Percentiles rank a stretch among this genome's conserved stretches.
phyloP scores from a whole-genome alignment of 83 land plant species.

The Thuja plicata region DNA sequence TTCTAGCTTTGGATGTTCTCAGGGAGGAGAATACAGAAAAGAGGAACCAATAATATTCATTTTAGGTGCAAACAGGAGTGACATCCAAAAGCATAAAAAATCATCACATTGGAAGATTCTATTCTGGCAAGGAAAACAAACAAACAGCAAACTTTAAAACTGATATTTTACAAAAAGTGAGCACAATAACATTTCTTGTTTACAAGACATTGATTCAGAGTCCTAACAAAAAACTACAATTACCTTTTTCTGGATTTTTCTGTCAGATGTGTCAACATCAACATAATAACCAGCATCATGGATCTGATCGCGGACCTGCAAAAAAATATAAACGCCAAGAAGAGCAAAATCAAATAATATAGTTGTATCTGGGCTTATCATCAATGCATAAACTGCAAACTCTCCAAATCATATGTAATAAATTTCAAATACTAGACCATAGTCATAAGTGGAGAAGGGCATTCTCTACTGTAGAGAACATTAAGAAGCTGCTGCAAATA shows the following conservation, averaged over 20 bases:
- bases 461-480: background rate
- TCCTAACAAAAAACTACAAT: background rate
- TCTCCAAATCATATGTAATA: background rate
- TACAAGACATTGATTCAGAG: background rate
- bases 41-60: background rate
- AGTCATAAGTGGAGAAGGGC: background rate
- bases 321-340: background rate
- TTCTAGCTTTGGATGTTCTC: background rate
- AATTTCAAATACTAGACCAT: background rate
- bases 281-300: slow-evolving; percentile 84
- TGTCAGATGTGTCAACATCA: slow-evolving; percentile 79
- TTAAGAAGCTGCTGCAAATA: background rate
- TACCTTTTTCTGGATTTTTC: slow-evolving; percentile 93
- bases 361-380: background rate
- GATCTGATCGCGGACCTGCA: slow-evolving; percentile 72
- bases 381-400: background rate
- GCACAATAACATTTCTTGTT: background rate
- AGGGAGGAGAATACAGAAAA: background rate
- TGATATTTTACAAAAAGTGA: background rate
- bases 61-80: background rate
- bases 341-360: background rate
- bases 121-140: background rate
- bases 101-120: background rate
- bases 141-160: background rate
- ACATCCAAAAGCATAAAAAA: background rate